Evolutionary conservation across 495 filamentous ascomycete species (phyloP), one percentile per base, ranked within the genome.

Genomic region (Aspergillus taichungensis): DNA sequence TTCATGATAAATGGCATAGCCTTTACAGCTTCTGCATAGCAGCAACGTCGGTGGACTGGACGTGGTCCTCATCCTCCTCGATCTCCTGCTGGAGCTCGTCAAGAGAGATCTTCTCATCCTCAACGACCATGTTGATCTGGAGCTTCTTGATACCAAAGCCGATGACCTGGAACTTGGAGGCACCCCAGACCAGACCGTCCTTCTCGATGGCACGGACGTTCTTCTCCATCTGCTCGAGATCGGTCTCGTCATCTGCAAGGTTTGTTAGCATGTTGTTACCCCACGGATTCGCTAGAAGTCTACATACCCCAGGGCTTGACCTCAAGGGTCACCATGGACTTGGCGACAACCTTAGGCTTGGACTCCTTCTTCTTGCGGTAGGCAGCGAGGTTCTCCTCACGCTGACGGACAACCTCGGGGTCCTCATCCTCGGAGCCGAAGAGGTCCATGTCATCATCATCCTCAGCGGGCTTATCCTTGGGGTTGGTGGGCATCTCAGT

Each of bases 121-220:
- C 92, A 52, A 97, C 76, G 53, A 97, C 89, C 50, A 96, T 65
- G 80, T 85, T 97, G 78, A 98, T 94, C 79, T 97, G 94, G 50
- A 98, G 80, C 81, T 97, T 97, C 83, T 92, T 95, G 76, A 98
- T 94, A 72, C 94, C 94, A 78, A 89, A 98, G 61, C 88, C 81
- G 50, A 97, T 84, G 43, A 89, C 64, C 34, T 94, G 84, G 48
- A 95, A 72, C 75, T 91, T 89, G 62, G 85, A 90, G 52, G 77
- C 81, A 80, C 92, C 92, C 92, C 92, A 98, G 36, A 92, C 83
- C 45, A 98, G 83, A 68, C 92, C 92, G 50, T 98, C 92, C 75
- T 83, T 79, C 71, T 88, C 83, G 56, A 98, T 94, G 53, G 75
- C 70, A 61, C 87, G 88, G 57, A 96, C 89, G 54, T 84, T 75